Percentiles rank a stretch among this genome's conserved stretches.
Conservation (phyloP, 2,329 filamentous ascomycete species). For the Colletotrichum costaricense region DNA sequence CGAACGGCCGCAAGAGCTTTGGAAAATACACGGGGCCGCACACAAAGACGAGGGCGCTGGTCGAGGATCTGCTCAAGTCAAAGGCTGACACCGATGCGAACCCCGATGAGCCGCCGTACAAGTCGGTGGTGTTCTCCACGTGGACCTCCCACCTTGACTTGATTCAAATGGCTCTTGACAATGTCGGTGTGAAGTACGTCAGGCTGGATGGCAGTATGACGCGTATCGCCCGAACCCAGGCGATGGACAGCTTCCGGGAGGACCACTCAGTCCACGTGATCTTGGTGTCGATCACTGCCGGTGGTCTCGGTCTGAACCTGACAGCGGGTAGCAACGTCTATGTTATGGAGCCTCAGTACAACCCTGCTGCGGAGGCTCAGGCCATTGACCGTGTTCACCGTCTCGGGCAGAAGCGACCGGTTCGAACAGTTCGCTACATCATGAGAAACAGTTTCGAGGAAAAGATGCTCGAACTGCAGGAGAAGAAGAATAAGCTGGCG, state of each 20-base stretch:
- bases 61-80: constrained; percentile 77
- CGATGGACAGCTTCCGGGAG: constrained; percentile 82
- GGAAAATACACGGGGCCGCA: constrained; percentile 86
- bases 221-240: constrained; percentile 76
- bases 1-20: constrained; percentile 49
- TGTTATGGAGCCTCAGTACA: constrained; percentile 99
- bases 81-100: constrained; percentile 70
- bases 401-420: constrained; percentile 88
- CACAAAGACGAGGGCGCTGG: constrained; percentile 87
- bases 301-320: constrained; percentile 90
- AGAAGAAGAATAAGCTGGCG: constrained; percentile 92
- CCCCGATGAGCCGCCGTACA: constrained; percentile 79
- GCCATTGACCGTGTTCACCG: constrained; percentile 94
- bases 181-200: constrained; percentile 73
- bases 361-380: constrained; percentile 93
- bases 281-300: constrained; percentile 91
- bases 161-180: constrained; percentile 83
- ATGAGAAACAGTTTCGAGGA: constrained; percentile 94
- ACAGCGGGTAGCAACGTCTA: constrained; percentile 89
- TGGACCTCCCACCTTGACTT: constrained; percentile 97
- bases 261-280: constrained; percentile 81
- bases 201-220: constrained; percentile 94
- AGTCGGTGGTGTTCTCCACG: constrained; percentile 94
- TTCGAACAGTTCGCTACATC: constrained; percentile 88
- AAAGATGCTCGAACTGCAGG: constrained; percentile 89